Evolutionary conservation across 2,329 filamentous ascomycete species (phyloP).

Genomic region (Diaporthe vaccinii): DNA sequence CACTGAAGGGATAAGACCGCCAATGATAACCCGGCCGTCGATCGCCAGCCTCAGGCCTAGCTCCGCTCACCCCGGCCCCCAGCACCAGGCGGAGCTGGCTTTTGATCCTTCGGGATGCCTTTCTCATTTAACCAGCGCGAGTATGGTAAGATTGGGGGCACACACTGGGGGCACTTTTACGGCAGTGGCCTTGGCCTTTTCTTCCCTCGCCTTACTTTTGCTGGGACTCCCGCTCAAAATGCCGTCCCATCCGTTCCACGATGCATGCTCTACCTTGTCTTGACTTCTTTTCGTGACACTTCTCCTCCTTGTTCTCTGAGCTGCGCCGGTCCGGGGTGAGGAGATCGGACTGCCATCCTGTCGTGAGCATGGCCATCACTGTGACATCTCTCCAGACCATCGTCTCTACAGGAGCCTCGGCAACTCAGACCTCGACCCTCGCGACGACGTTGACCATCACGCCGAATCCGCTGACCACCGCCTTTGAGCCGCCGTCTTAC

Average conservation of each 20-base stretch:
- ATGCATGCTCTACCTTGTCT: neutral
- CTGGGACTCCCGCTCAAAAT: neutral
- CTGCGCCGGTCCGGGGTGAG: neutral
- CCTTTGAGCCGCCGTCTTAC: constrained; percentile 33
- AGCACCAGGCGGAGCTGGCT: neutral
- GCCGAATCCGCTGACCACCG: constrained; percentile 34
- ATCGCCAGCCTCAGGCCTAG: neutral
- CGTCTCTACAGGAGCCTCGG: constrained; percentile 7
- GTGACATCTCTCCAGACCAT: constrained; percentile 18
- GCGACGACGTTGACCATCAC: constrained; percentile 25
- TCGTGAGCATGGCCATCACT: constrained; percentile 19
- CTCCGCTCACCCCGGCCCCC: neutral
- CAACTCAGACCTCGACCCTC: constrained; percentile 25
- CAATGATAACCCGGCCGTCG: neutral
- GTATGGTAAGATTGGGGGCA: constrained; percentile 12
- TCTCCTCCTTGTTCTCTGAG: neutral
- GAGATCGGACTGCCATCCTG: neutral
- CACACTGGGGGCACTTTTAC: neutral
- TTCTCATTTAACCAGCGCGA: constrained; percentile 3
- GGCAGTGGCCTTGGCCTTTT: neutral
- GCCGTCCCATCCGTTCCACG: neutral
- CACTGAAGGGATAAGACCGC: neutral
- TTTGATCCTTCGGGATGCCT: constrained; percentile 16
- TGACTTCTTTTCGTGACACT: neutral
- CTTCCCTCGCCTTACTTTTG: neutral